Base-by-base conservation (phyloP, 2,329 filamentous ascomycete genomes). In the Eutypella sp. region DNA sequence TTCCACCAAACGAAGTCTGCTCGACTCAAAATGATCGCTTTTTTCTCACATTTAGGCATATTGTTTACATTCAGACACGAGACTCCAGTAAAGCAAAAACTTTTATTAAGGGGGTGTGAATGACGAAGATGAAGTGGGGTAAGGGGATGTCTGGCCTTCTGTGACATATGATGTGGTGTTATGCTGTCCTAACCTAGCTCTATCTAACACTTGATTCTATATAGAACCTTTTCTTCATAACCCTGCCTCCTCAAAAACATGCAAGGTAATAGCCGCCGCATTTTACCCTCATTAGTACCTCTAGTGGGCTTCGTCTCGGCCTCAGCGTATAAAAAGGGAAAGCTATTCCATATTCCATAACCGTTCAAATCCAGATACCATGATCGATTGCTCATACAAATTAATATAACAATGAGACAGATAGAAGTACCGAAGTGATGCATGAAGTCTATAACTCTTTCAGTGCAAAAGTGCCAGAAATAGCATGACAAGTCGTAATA, bases 401-500 rank as follows among this genome's bases (percentile, higher is more conserved):
- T 62, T 49, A 59, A 58, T 44, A 39, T 62, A 60, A 57, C 54
- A 50, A 53, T 60, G 58, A 54, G 55, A 54, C 58, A 50, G 49
- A 59, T 61, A 53, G 48, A 44, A 44, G 51, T 57, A 61, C 43
- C 38, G 53, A 56, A 50, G 50, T 47, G 44, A 38, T 54, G 40
- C 34, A 45, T 49, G 44, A 47, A 50, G 52, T 37, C 15, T 46
- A n/a, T 41, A 44, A n/a, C 37, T 47, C 48, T 25, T 29, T 46
- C 20, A 9, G 36, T 7, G 6, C 5, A 20, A 2, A 39, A 39
- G 36, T 19, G 15, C 11, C 36, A 39, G 19, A 39, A 23, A 22
- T n/a, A 19, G 3, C 10, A n/a, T 24, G 23, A 39, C 19, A 6
- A 39, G 36, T n/a, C 36, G n/a, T 31, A 15, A 10, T 27, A 19